Evolutionary conservation across 208 protist genomes (phyloP), one percentile per base, ranked within the genome.

Genomic region (Acanthamoeba castellanii): DNA sequence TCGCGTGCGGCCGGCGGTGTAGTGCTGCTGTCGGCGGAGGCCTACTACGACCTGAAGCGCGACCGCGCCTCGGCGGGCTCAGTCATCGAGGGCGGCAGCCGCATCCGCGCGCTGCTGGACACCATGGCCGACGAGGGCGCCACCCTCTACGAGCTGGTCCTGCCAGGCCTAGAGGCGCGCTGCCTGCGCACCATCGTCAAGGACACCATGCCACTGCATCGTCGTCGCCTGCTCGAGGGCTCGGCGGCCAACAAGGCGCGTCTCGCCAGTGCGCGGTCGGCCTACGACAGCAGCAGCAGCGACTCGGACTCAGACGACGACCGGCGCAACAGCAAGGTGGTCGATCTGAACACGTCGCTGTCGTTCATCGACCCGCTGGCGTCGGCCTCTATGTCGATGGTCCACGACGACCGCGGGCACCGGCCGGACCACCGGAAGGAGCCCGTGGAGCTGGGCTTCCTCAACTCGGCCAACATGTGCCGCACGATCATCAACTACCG

Each of bases 401-500:
- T 81, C 37, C 34, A 37, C 37, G 72, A 81, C 37, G 72, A 81
- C 14, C 72, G 72, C 72, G 72, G 25, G 20, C 61, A 81, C 30
- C 72, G 72, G 22, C 18, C 37, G 16, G 72, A 81, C 37, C 72
- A 81, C 72, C 34, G 72, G 37, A 81, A 81, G 72, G 72, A 81
- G 72, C 72, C 72, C 37, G 34, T 81, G 72, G 81, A 89, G 52
- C n/a, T 66, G 27, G 81, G 50, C 47, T 89, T 89, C 81, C 81
- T 89, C 45, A 89, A 55, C 81, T 66, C 50, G 30, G 81, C 81
- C 81, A 89, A 89, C 50, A 55, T 89, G 50, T 89, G 81, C 52
- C 81, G 81, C 25, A 66, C 50, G 81, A 89, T 89, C 30, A 89
- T 89, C 81, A 89, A 89, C 50, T 89, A 66, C 52, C 45, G 52